Evolutionary conservation across 2,329 filamentous ascomycete genomes (phyloP).

Genomic region (Niveomyces coronatus): DNA sequence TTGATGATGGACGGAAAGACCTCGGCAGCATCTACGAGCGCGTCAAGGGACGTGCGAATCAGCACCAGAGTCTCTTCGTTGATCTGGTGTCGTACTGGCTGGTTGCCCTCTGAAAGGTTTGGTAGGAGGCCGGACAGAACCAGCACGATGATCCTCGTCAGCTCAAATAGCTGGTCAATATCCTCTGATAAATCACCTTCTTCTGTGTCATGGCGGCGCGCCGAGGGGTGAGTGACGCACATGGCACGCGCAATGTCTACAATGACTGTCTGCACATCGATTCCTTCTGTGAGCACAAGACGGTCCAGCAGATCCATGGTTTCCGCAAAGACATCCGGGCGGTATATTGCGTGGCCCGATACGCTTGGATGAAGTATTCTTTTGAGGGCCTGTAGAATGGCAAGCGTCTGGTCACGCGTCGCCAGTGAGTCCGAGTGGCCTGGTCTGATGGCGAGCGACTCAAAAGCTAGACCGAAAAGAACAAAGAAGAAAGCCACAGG

Average conservation of each 20-base stretch:
- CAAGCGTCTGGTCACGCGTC: conserved; percentile 68
- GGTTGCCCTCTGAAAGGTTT: conserved; percentile 60
- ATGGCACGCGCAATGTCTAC: conserved; percentile 88
- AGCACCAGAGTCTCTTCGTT: conserved; percentile 80
- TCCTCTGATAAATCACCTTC: conserved; percentile 85
- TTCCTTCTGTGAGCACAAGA: conserved; percentile 79
- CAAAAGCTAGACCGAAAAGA: conserved; percentile 90
- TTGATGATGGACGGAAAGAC: conserved; percentile 96
- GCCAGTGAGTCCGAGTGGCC: conserved; percentile 41
- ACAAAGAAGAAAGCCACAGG: conserved; percentile 99
- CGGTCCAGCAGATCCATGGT: conserved; percentile 94
- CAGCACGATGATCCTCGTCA: conserved; percentile 91
- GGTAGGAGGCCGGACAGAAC: conserved; percentile 83
- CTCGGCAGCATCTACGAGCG: conserved; percentile 86
- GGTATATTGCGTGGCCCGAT: conserved; percentile 91
- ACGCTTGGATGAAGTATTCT: conserved; percentile 93
- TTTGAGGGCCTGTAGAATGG: conserved; percentile 82
- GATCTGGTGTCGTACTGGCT: conserved; percentile 61
- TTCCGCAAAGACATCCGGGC: conserved; percentile 91
- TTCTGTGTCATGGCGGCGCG: conserved; percentile 44
- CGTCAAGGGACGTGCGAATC: conserved; percentile 69
- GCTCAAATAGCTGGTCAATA: conserved; percentile 93
- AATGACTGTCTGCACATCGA: conserved; percentile 83
- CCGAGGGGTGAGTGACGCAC: conserved; percentile 84
- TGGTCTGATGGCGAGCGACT: conserved; percentile 79